phyloP scores from a whole-genome alignment of 1,139 yeast species.

The Yamadazyma dendronema region DNA sequence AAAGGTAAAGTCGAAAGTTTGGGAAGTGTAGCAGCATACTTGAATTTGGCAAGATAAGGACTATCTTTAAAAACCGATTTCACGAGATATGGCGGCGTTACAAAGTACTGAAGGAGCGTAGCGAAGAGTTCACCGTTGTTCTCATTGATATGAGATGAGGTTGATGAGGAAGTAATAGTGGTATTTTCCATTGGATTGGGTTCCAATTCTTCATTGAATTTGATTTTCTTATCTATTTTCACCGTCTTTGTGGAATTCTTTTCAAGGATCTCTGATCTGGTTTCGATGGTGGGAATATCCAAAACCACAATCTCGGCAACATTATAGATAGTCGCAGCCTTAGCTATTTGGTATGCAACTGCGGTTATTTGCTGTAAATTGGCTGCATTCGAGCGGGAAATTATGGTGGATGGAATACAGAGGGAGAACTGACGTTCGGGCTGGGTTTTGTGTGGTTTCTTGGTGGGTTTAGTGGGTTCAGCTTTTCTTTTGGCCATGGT shows the following conservation, averaged over 20 bases:
- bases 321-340: conserved; percentile 64
- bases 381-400: conserved; percentile 51
- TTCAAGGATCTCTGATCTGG: conserved; percentile 16
- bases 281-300: conserved; percentile 38
- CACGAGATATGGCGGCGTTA: conserved; percentile 82
- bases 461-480: conserved; percentile 24
- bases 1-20: conserved; percentile 72
- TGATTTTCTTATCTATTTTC: conserved; percentile 20
- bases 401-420: conserved; percentile 65
- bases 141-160: conserved; percentile 5
- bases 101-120: conserved; percentile 70
- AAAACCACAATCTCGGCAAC: conserved; percentile 73
- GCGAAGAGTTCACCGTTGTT: conserved; percentile 59
- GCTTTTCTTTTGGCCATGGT: conserved; percentile 33
- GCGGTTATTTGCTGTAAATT: conserved; percentile 73
- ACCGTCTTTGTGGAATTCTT: conserved; percentile 20
- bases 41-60: conserved; percentile 48
- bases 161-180: conserved; percentile 4
- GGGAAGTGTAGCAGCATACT: conserved; percentile 69
- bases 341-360: conserved; percentile 75
- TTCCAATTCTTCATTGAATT: conserved; percentile 11
- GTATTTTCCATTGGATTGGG: conserved; percentile 11
- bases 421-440: conserved; percentile 37
- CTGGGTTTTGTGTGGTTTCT: conserved; percentile 30
- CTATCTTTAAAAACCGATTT: conserved; percentile 52